Conservation (phyloP, 495 filamentous ascomycete species). For the Aspergillus heteromorphus region DNA sequence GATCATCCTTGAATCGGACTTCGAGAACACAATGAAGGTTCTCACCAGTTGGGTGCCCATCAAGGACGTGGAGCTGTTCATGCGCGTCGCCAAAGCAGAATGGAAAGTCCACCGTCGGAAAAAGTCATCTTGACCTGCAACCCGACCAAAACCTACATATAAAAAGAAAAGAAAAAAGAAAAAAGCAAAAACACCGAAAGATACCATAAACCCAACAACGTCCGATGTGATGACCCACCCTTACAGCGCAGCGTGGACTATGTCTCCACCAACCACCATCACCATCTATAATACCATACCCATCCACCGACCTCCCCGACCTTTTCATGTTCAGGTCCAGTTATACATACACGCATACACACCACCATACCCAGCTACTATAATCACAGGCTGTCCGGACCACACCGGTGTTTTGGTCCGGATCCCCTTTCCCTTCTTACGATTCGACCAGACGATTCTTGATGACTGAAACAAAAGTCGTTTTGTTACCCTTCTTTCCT, state of each 20-base stretch:
- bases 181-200: background rate
- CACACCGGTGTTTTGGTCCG: too few species aligned
- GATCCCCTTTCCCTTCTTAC: conserved; percentile 5
- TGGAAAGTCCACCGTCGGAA: conserved; percentile 70
- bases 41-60: conserved; percentile 95
- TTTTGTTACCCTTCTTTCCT: conserved; percentile 12
- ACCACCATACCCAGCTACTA: background rate
- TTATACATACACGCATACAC: background rate
- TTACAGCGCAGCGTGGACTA: background rate
- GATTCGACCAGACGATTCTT: conserved; percentile 13
- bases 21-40: conserved; percentile 97
- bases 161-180: too few species aligned
- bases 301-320: too few species aligned
- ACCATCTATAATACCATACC: background rate
- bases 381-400: background rate
- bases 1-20: conserved; percentile 88
- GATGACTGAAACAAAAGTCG: conserved; percentile 14
- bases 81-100: conserved; percentile 89
- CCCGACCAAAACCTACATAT: too few species aligned
- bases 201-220: background rate
- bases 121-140: conserved; percentile 23
- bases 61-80: conserved; percentile 88
- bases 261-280: background rate
- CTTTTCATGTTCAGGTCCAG: conserved; percentile 7
- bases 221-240: conserved; percentile 2